Evolutionary conservation across 345 rosid species (phyloP).

Genomic region (Brassica nigra): DNA sequence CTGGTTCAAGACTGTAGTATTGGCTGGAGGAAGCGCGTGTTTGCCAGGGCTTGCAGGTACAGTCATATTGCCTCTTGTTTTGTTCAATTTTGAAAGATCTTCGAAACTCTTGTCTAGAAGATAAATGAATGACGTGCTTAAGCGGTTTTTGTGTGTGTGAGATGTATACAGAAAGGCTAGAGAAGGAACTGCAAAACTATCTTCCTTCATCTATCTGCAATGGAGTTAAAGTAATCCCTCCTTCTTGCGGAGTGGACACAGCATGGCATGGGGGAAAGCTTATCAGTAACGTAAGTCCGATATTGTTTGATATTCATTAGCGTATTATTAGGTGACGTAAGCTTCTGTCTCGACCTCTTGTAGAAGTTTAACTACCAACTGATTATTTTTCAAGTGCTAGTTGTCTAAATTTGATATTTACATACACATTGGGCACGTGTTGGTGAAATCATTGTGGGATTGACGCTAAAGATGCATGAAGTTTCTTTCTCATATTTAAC

Average conservation of each 20-base stretch:
- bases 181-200: conserved; percentile 65
- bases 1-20: conserved; percentile 91
- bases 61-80: neutral
- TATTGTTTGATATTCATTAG: neutral
- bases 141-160: conserved; percentile 4
- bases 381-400: too few species aligned
- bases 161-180: conserved; percentile 68
- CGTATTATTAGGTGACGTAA: too few species aligned
- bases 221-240: conserved; percentile 70
- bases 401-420: neutral
- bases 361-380: too few species aligned
- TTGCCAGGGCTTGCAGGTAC: conserved; percentile 88
- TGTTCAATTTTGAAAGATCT: neutral
- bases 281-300: conserved; percentile 69
- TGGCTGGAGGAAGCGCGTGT: conserved; percentile 81
- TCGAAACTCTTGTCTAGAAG: conserved; percentile 1
- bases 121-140: neutral
- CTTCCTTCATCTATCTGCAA: conserved; percentile 57
- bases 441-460: neutral
- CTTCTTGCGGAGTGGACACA: conserved; percentile 71
- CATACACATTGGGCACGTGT: neutral
- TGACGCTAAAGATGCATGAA: conserved; percentile 4
- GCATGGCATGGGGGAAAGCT: conserved; percentile 94
- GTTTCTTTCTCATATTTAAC: neutral
- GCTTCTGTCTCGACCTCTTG: too few species aligned